Evolutionary conservation across 495 filamentous ascomycete genomes (phyloP).

Genomic region (Cenococcum geophilum): DNA sequence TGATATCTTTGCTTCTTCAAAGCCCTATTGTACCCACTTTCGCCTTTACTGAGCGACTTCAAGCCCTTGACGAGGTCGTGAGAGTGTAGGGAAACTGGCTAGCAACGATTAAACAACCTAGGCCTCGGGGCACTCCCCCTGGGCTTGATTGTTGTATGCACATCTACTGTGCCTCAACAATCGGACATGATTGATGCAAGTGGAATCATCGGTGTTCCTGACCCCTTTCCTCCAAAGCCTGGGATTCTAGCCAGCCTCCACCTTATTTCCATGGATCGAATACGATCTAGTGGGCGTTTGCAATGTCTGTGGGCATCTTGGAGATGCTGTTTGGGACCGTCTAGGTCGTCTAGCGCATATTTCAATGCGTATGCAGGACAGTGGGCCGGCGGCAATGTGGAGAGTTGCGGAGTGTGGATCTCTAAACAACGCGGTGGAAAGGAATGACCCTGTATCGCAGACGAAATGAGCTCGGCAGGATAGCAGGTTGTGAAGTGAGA

Average conservation of each 20-base stretch:
- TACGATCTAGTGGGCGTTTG: neutral
- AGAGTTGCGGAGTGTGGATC: neutral
- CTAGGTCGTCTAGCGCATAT: neutral
- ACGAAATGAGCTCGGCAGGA: neutral
- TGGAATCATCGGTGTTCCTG: neutral
- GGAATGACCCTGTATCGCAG: neutral
- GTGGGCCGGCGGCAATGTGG: neutral
- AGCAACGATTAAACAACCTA: too few species aligned
- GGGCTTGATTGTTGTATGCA: too few species aligned
- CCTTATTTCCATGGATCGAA: neutral
- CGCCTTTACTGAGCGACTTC: too few species aligned
- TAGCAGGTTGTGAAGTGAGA: neutral
- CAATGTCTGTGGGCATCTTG: neutral
- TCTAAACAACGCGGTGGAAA: neutral
- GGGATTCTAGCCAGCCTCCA: neutral
- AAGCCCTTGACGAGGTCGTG: too few species aligned
- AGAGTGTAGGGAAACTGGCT: too few species aligned
- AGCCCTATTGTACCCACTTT: too few species aligned
- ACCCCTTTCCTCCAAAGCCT: neutral
- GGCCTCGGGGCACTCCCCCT: too few species aligned
- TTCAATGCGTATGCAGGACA: neutral
- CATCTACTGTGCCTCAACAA: too few species aligned
- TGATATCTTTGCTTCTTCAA: too few species aligned
- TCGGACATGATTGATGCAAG: too few species aligned
- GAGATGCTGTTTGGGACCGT: neutral